Percentiles rank a stretch among this genome's conserved stretches.
These are phyloP conservation scores for Diaporthe capsici DNA, from an alignment of 2,329 filamentous ascomycete species.

Conservation along the genomic window DNA sequence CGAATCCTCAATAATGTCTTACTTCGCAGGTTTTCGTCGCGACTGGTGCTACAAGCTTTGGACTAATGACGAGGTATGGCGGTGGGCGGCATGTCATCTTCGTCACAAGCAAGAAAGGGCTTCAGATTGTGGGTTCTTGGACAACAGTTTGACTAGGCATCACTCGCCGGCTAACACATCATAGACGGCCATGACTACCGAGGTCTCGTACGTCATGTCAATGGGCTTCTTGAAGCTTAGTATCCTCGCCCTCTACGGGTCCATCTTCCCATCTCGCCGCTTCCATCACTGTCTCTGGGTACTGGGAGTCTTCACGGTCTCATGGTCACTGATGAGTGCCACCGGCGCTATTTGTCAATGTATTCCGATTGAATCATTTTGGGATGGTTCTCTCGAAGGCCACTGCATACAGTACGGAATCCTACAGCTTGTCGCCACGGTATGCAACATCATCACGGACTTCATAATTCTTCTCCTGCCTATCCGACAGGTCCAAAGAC, in stretches of 20 bases:
- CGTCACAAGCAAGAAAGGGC: background rate
- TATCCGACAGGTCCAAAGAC: background rate
- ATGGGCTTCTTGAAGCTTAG: constrained; percentile 2
- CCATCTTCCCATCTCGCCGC: background rate
- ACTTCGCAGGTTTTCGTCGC: background rate
- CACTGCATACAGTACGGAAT: background rate
- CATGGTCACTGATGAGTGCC: background rate
- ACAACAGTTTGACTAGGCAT: accelerated
- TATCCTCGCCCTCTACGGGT: background rate
- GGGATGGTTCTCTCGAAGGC: background rate
- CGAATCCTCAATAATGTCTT: background rate
- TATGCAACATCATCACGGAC: constrained; percentile 2
- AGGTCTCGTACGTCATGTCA: background rate
- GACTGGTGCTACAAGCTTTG: background rate
- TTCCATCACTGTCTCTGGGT: background rate
- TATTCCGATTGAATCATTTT: background rate
- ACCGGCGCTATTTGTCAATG: background rate
- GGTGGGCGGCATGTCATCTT: constrained; percentile 11
- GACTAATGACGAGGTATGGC: background rate
- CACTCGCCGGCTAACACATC: background rate
- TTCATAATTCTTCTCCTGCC: background rate
- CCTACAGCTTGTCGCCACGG: background rate
- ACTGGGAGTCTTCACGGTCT: background rate
- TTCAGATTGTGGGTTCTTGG: background rate
- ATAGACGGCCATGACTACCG: background rate